Evolutionary conservation across 495 filamentous ascomycete species (phyloP), one percentile per base, ranked within the genome.

Genomic region (Collariella sp.): DNA sequence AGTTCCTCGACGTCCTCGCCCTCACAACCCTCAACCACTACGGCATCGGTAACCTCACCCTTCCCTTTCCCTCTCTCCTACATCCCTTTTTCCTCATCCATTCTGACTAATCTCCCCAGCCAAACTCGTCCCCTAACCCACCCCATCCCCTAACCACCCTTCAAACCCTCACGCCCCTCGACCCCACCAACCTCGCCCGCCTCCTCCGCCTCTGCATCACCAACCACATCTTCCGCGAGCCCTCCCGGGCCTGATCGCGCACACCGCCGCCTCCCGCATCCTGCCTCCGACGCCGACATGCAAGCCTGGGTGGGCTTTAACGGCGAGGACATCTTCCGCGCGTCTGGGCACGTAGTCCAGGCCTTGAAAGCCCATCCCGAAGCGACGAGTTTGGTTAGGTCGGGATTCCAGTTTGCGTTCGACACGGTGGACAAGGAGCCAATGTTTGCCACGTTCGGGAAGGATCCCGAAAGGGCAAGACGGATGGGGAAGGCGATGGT

Each of bases 181-280:
- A 75, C 46, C 59, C 71, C 26, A 62, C 66, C 54, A 74, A 78
- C 54, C 64, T 81, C 15, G 67, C 72, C 31, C 74, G 79, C 22
- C 53, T 80, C 23, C 61, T 83, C n/a, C 78, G 79, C 5, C 68
- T 79, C 50, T 77, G 73, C 38, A 82, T 82, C 64, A 77, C 73
- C 46, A 75, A 78, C 51, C 69, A 69, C 15, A 75, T 83, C 52
- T 84, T 84, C 70, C 60, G 66, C 16, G 80, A 83, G 49, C 72
- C 76, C 4, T 50, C 51, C 74, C 73, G 0, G 75, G 73, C 2
- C 52, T 73, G 6, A 72, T 84, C 44, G 72, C 69, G 5, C 81
- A 83, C 62, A 81, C 78, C 23, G 71, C 75, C 12, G 69, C 68
- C 0, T 77, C 73, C 0, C 70, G 67, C 26, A 50, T 72, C 5